A percentile compares a stretch with the other conserved stretches of the same genome.
phyloP scores from a whole-genome alignment of 1,139 yeast species.

The Protomyces inouyei region DNA sequence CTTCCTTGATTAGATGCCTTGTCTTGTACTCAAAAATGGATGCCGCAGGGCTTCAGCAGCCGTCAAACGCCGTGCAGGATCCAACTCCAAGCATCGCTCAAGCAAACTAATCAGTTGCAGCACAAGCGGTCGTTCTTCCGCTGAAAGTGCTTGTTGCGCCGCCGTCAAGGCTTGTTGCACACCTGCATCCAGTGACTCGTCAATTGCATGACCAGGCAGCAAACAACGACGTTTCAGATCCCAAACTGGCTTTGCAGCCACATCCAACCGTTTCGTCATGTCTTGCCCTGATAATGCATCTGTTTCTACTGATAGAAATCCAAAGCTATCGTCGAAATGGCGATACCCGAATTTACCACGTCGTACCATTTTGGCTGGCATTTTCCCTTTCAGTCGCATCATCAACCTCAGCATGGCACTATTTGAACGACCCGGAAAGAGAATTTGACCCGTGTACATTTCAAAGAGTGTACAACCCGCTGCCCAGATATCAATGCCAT shows the following conservation, averaged over 20 bases:
- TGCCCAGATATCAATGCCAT: slow-evolving; percentile 82
- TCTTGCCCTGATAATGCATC: slow-evolving; percentile 37
- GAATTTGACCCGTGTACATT: slow-evolving; percentile 71
- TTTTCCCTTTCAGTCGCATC: slow-evolving; percentile 39
- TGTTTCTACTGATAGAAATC: slow-evolving; percentile 35
- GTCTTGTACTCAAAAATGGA: slow-evolving; percentile 48
- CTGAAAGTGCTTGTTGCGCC: not conserved
- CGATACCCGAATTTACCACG: slow-evolving; percentile 36
- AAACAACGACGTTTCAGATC: slow-evolving; percentile 28
- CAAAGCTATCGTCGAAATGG: slow-evolving; percentile 38
- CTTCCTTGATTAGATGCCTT: too few relatives aligned
- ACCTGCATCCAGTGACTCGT: not conserved
- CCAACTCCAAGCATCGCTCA: slow-evolving; percentile 63
- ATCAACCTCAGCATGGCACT: slow-evolving; percentile 40
- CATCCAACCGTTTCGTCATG: slow-evolving; percentile 29
- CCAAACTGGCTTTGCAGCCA: slow-evolving; percentile 28
- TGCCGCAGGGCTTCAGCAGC: slow-evolving; percentile 67
- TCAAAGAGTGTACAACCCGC: slow-evolving; percentile 90
- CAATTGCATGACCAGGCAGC: not conserved
- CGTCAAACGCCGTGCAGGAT: slow-evolving; percentile 66
- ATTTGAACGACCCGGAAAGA: slow-evolving; percentile 65
- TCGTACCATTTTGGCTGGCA: slow-evolving; percentile 38
- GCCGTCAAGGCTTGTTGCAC: not conserved
- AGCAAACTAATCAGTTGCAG: slow-evolving; percentile 51
- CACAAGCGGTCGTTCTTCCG: slow-evolving; percentile 25